Conservation (phyloP, 148 eudicot genomes). For the Camellia granthamiana region DNA sequence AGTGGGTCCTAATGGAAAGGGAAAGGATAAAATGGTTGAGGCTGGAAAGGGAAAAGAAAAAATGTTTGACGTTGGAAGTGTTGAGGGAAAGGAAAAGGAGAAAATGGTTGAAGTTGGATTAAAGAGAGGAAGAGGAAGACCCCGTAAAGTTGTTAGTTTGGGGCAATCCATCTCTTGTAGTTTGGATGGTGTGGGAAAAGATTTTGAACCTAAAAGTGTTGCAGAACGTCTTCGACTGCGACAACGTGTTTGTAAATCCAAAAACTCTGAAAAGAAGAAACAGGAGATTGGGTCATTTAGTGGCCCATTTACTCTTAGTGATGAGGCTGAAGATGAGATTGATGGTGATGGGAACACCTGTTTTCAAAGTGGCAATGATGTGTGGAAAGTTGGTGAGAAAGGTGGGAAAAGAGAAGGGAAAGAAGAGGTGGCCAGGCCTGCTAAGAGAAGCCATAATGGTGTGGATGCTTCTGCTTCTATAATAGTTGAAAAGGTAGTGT, state of each 20-base stretch:
- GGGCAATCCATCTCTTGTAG: neutral
- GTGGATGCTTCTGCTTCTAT: too few relatives aligned
- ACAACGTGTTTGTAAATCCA: neutral
- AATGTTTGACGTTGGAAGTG: neutral
- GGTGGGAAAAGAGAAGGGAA: too few relatives aligned
- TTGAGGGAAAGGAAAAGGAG: neutral
- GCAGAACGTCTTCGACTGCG: constrained; percentile 18
- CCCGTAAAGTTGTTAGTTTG: neutral
- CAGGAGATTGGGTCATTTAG: constrained; percentile 6
- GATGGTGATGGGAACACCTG: neutral
- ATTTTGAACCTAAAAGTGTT: neutral
- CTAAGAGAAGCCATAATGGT: too few relatives aligned
- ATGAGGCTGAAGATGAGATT: constrained; percentile 11
- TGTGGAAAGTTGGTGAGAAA: too few relatives aligned
- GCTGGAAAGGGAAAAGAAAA: neutral
- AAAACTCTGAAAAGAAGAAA: constrained; percentile 2
- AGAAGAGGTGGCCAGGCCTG: too few relatives aligned
- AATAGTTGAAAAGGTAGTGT: constrained; percentile 7
- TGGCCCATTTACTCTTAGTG: constrained; percentile 11
- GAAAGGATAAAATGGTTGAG: neutral
- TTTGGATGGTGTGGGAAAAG: neutral
- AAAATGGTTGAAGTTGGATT: neutral
- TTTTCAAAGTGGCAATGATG: constrained; percentile 4
- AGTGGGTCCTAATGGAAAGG: neutral
- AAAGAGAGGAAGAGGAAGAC: neutral